Evolutionary conservation across 139 green algal species (phyloP).

Genomic region (Chlorella sp.): DNA sequence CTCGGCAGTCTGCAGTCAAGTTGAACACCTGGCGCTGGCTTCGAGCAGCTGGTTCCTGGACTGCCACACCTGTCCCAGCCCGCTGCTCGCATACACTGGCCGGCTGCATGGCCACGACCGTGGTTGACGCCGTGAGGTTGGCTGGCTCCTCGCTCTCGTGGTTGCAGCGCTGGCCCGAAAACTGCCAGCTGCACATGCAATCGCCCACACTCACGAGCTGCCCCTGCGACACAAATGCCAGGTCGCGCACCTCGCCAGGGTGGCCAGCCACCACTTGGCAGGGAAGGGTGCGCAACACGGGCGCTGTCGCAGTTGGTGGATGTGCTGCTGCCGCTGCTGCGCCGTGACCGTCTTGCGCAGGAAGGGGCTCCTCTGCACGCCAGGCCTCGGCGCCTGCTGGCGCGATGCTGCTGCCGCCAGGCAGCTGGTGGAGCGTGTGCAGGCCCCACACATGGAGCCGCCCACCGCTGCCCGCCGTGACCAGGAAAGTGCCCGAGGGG

Average conservation of each 20-base stretch:
- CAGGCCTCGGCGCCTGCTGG: too few relatives aligned
- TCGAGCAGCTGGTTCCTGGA: too few relatives aligned
- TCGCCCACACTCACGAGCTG: conserved; percentile 1
- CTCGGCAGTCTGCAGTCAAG: too few relatives aligned
- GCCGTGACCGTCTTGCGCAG: neutral
- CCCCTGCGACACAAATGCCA: too few relatives aligned
- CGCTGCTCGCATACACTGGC: too few relatives aligned
- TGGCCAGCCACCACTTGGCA: neutral
- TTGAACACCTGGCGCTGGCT: too few relatives aligned
- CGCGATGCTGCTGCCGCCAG: too few relatives aligned
- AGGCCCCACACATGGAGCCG: conserved; percentile 16
- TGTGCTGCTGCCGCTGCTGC: neutral
- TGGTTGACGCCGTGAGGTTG: neutral
- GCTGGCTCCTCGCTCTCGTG: neutral
- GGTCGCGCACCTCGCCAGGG: too few relatives aligned
- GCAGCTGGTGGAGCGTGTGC: conserved; percentile 25
- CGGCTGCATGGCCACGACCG: neutral
- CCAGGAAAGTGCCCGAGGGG: conserved; percentile 2
- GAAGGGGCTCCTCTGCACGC: too few relatives aligned
- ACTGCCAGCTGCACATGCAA: conserved; percentile 8
- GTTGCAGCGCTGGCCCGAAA: neutral
- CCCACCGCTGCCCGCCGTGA: neutral
- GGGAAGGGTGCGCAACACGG: conserved; percentile 1
- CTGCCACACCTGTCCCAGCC: neutral
- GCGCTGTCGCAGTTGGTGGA: neutral